Evolutionary conservation across 306 rosid species (phyloP), one percentile per base, ranked within the genome.

Genomic region (Casuarina equisetifolia): DNA sequence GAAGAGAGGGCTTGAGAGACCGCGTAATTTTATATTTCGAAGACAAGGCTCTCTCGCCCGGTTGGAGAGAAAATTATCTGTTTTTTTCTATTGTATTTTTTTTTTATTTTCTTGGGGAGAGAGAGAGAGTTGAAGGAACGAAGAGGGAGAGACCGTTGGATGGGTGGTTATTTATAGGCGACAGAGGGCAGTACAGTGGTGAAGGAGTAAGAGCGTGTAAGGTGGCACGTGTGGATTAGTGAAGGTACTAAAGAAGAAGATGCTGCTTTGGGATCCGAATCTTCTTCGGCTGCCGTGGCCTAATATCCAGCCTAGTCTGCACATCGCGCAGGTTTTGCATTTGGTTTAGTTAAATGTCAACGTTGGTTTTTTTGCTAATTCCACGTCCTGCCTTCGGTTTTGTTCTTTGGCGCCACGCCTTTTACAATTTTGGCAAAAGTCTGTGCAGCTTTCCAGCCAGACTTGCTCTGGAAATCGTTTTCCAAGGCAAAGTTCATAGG

Each of bases 21-120:
- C 76, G 84, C 77, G 80, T 78, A 64, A 72, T 45, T 83, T 79
- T 81, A 77, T 83, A 83, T 20, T 77, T 39, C 73, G 85, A 76
- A 80, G 84, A 67, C 64, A 25, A n/a, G 69, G 57, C 48, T 9
- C 53, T 35, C 40, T 53, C 32, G 76, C 75, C 58, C 82, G 52
- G 55, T 53, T 86, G 79, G 81, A 82, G 88, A 50, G 85, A 81
- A 73, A 71, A 71, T 0, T 1, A 54, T 17, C 48, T 4, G 8
- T 9, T 5, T 19, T 25, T 39, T 45, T 16, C 64, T 61, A 38
- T 57, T 81, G 58, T 62, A 59, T 76, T 66, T 75, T 42, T 25
- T 19, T 6, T 61, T 17, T 2, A 42, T 48, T 39, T 19, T 51
- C 5, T 1, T 2, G 4, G 64, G 9, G 64, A 63, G 46, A 36